These are phyloP conservation scores for Isatis lusitanica DNA, from an alignment of 441 rosid genomes.

Conservation along the genomic window DNA sequence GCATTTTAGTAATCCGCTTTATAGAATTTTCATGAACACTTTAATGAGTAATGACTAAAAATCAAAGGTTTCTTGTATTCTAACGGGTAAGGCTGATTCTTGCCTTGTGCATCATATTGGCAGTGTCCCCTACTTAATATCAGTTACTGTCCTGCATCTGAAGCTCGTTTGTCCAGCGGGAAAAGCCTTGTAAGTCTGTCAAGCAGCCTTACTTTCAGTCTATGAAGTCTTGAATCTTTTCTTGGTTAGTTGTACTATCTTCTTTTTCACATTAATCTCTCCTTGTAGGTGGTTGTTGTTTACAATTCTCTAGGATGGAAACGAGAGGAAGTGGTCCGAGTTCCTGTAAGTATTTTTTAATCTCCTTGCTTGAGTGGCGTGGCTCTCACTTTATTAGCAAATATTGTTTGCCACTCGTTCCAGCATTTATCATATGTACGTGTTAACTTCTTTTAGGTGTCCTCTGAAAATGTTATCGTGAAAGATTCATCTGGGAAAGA, in stretches of 20 bases:
- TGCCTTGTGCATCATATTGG: constrained; percentile 35
- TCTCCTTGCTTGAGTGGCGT: constrained; percentile 1
- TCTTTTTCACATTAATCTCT: constrained; percentile 20
- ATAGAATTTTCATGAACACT: constrained; percentile 7
- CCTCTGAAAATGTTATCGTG: constrained; percentile 47
- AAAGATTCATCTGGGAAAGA: constrained; percentile 60
- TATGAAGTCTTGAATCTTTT: constrained; percentile 25
- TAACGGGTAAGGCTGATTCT: constrained; percentile 22
- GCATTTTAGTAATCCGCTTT: not conserved
- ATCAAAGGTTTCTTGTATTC: not conserved
- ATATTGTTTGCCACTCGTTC: not conserved
- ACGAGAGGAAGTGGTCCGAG: constrained; percentile 64
- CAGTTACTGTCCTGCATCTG: constrained; percentile 78
- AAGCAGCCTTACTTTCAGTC: not conserved
- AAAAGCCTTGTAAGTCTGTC: constrained; percentile 56
- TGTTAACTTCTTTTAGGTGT: constrained; percentile 45
- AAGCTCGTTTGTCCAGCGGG: constrained; percentile 51
- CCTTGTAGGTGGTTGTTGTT: constrained; percentile 54
- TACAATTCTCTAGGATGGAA: constrained; percentile 79
- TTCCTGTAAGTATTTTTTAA: constrained; percentile 54
- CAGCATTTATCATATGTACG: not conserved
- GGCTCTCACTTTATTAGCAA: constrained; percentile 9
- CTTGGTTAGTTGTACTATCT: constrained; percentile 19
- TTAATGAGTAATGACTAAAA: constrained; percentile 14
- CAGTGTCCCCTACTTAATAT: constrained; percentile 78